phyloP scores from a whole-genome alignment of 2,329 filamentous ascomycete species.

The Arthrobotrys megalospora region DNA sequence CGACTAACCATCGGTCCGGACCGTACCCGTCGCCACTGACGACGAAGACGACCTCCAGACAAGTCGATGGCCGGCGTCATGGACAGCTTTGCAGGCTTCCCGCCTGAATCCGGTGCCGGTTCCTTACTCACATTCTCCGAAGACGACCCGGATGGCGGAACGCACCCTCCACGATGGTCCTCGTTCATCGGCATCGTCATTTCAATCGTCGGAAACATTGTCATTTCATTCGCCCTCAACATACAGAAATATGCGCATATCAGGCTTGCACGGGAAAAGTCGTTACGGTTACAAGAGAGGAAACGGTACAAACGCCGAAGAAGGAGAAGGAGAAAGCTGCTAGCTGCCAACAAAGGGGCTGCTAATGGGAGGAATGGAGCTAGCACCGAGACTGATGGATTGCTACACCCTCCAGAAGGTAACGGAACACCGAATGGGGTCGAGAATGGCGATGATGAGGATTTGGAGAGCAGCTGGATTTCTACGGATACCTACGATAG shows the following conservation, averaged over 20 bases:
- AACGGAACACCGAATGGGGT: constrained; percentile 28
- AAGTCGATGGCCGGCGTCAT: constrained; percentile 24
- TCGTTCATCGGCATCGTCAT: constrained; percentile 95
- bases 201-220: constrained; percentile 89
- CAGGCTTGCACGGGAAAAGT: constrained; percentile 80
- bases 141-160: constrained; percentile 33
- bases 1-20: constrained; percentile 37
- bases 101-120: constrained; percentile 31
- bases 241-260: constrained; percentile 97
- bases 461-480: constrained; percentile 56
- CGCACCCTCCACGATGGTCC: constrained; percentile 77
- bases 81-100: constrained; percentile 19
- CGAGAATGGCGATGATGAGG: constrained; percentile 43
- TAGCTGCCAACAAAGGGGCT: constrained; percentile 41
- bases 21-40: constrained; percentile 37
- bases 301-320: constrained; percentile 64
- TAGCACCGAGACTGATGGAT: constrained; percentile 17
- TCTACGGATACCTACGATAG: constrained; percentile 65
- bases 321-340: constrained; percentile 63
- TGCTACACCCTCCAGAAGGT: constrained; percentile 53
- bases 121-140: constrained; percentile 16
- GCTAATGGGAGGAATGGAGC: constrained; percentile 61
- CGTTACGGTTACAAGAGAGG: constrained; percentile 66
- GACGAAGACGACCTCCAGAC: constrained; percentile 28
- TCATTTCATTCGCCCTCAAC: constrained; percentile 96